phyloP scores from a whole-genome alignment of 2,329 filamentous ascomycete species.

The Phialophora macrospora region DNA sequence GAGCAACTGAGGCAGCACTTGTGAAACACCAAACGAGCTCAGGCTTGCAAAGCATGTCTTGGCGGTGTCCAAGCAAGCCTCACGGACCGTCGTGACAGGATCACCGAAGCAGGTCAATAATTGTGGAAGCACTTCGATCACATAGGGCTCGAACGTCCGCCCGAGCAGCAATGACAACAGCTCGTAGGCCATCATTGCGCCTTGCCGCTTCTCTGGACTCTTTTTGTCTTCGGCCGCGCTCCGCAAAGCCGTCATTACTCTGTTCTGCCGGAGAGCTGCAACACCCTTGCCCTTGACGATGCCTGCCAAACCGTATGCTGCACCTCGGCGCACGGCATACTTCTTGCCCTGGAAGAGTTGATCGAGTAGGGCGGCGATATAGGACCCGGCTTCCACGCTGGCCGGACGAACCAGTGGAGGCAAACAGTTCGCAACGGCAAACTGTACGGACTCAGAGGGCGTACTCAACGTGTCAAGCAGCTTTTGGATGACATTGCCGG shows the following conservation, averaged over 20 bases:
- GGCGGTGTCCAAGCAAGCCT: constrained; percentile 87
- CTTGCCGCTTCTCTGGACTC: constrained; percentile 84
- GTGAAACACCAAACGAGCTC: constrained; percentile 94
- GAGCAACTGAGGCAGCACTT: constrained; percentile 87
- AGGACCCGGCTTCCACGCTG: constrained; percentile 75
- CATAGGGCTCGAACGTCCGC: constrained; percentile 90
- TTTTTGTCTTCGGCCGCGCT: constrained; percentile 94
- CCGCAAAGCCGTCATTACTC: constrained; percentile 80
- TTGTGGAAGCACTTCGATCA: constrained; percentile 92
- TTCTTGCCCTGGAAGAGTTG: constrained; percentile 84
- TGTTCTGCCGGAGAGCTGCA: constrained; percentile 77
- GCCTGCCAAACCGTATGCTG: constrained; percentile 91
- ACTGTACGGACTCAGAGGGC: constrained; percentile 95
- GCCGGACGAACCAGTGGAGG: constrained; percentile 87
- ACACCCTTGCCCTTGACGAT: constrained; percentile 89
- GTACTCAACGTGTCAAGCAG: constrained; percentile 87
- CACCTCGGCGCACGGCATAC: constrained; percentile 89
- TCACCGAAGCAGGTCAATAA: constrained; percentile 89
- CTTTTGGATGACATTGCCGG: constrained; percentile 85
- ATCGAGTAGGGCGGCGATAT: constrained; percentile 79
- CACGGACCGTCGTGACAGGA: constrained; percentile 82
- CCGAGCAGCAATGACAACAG: constrained; percentile 84
- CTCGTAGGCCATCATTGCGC: constrained; percentile 87
- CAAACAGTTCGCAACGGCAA: constrained; percentile 90
- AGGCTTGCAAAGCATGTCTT: constrained; percentile 93